These are phyloP conservation scores for Metschnikowia kunwiensis DNA, from an alignment of 805 yeast species.

Conservation along the genomic window DNA sequence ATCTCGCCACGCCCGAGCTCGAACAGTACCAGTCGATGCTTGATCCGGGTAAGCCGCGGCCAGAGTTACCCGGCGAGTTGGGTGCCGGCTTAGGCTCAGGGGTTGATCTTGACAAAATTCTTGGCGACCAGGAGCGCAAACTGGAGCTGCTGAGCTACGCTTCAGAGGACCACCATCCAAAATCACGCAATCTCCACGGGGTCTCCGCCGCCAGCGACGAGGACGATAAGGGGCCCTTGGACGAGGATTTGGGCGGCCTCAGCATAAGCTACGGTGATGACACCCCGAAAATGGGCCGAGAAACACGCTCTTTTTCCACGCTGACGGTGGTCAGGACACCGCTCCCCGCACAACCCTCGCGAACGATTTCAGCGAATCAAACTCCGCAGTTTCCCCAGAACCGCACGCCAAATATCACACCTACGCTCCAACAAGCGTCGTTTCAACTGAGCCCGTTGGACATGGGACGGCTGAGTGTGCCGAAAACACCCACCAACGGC, in stretches of 20 bases:
- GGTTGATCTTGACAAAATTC: slow-evolving; percentile 19
- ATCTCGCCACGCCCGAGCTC: slow-evolving; percentile 18
- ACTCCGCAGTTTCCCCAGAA: slow-evolving; percentile 6
- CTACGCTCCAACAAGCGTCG: slow-evolving; percentile 21
- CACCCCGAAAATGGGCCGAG: slow-evolving; percentile 1
- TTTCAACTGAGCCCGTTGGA: slow-evolving; percentile 22
- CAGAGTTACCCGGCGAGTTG: slow-evolving; percentile 1
- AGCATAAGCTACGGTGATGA: slow-evolving; percentile 5
- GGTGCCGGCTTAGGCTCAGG: slow-evolving; percentile 1
- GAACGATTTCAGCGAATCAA: slow-evolving; percentile 4
- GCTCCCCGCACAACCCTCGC: slow-evolving; percentile 9
- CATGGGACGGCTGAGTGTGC: slow-evolving; percentile 3
- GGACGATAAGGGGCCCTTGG: background rate
- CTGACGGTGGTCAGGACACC: slow-evolving; percentile 26
- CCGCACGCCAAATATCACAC: slow-evolving; percentile 19
- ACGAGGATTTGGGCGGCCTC: slow-evolving; percentile 3
- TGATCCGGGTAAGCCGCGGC: slow-evolving; percentile 18
- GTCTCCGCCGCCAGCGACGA: background rate
- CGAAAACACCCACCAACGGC: slow-evolving; percentile 7
- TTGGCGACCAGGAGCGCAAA: slow-evolving; percentile 7
- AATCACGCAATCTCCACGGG: background rate
- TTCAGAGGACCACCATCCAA: background rate
- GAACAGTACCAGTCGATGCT: slow-evolving; percentile 17
- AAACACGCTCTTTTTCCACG: slow-evolving; percentile 16
- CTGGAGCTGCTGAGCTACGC: background rate